A percentile compares a stretch with the other conserved stretches of the same genome.
Conservation (phyloP, 1,139 yeast species). For the Lodderomyces pseudojiufengensis region DNA sequence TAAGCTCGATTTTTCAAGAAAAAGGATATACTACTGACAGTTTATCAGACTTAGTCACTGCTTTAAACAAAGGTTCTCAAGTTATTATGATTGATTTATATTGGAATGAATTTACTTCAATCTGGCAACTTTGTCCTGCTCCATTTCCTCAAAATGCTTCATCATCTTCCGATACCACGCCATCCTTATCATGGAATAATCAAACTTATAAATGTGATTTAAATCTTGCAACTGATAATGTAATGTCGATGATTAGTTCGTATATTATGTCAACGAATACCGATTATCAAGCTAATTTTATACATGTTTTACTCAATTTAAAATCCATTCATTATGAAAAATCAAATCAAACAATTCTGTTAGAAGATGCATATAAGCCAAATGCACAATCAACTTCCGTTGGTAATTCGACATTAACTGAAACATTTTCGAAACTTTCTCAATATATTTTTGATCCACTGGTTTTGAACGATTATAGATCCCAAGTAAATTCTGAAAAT, state of each 20-base stretch:
- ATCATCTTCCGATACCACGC: slow-evolving; percentile 9
- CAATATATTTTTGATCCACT: slow-evolving; percentile 26
- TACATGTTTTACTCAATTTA: slow-evolving; percentile 52
- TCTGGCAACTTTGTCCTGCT: slow-evolving; percentile 74
- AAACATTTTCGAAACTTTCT: slow-evolving; percentile 19
- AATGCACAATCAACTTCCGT: slow-evolving; percentile 10
- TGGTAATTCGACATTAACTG: slow-evolving; percentile 31
- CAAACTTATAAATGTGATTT: slow-evolving; percentile 38
- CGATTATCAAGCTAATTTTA: slow-evolving; percentile 49
- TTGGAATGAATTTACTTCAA: slow-evolving; percentile 49
- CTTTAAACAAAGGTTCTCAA: slow-evolving; percentile 52
- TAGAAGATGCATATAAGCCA: slow-evolving; percentile 9
- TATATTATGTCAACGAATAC: slow-evolving; percentile 52
- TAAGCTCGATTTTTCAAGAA: slow-evolving; percentile 46
- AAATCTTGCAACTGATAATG: slow-evolving; percentile 35
- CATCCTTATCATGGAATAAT: slow-evolving; percentile 28
- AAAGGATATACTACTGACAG: slow-evolving; percentile 49
- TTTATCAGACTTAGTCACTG: slow-evolving; percentile 29
- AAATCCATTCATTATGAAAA: slow-evolving; percentile 19
- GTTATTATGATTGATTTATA: slow-evolving; percentile 59
- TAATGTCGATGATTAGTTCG: slow-evolving; percentile 32
- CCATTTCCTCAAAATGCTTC: slow-evolving; percentile 34
- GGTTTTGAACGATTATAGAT: slow-evolving; percentile 16
- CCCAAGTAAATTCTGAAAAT: too few species aligned
- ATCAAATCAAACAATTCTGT: slow-evolving; percentile 11